Percentiles rank a stretch among this genome's conserved stretches.
These are phyloP conservation scores for Meyerozyma carpophila DNA, from an alignment of 1,139 yeast genomes.

Conservation along the genomic window DNA sequence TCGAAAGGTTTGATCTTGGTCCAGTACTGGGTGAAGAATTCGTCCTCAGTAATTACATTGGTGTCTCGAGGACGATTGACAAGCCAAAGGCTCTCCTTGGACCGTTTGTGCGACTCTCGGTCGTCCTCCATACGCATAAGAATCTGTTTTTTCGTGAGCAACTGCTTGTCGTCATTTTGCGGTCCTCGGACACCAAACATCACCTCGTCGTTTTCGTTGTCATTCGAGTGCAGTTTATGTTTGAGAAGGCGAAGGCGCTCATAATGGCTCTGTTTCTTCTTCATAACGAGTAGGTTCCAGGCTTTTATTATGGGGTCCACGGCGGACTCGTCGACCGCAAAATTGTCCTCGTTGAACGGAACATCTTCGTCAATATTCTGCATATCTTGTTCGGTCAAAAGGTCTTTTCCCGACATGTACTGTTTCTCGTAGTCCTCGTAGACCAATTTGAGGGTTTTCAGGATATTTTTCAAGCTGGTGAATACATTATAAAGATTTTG, in stretches of 20 bases:
- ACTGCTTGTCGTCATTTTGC: slow-evolving; percentile 16
- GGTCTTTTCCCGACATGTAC: slow-evolving; percentile 21
- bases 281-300: slow-evolving; percentile 45
- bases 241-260: slow-evolving; percentile 36
- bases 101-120: slow-evolving; percentile 74
- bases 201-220: slow-evolving; percentile 21
- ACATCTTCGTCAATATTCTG: slow-evolving; percentile 27
- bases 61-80: slow-evolving; percentile 45
- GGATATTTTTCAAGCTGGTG: slow-evolving; percentile 33
- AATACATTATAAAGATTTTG: slow-evolving; percentile 46
- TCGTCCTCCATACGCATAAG: slow-evolving; percentile 82
- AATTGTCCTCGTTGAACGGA: slow-evolving; percentile 23
- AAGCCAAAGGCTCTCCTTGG: slow-evolving; percentile 73
- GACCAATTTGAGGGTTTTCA: slow-evolving; percentile 29
- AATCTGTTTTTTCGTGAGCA: slow-evolving; percentile 49
- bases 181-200: slow-evolving; percentile 28
- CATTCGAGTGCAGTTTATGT: slow-evolving; percentile 18
- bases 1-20: slow-evolving; percentile 40
- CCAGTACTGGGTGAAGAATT: slow-evolving; percentile 59
- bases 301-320: slow-evolving; percentile 31
- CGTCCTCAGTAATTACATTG: slow-evolving; percentile 40
- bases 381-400: slow-evolving; percentile 31
- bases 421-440: slow-evolving; percentile 18
- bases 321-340: slow-evolving; percentile 5
- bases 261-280: slow-evolving; percentile 47